phyloP scores from a whole-genome alignment of 2,329 filamentous ascomycete species.

The Remersonia thermophila region DNA sequence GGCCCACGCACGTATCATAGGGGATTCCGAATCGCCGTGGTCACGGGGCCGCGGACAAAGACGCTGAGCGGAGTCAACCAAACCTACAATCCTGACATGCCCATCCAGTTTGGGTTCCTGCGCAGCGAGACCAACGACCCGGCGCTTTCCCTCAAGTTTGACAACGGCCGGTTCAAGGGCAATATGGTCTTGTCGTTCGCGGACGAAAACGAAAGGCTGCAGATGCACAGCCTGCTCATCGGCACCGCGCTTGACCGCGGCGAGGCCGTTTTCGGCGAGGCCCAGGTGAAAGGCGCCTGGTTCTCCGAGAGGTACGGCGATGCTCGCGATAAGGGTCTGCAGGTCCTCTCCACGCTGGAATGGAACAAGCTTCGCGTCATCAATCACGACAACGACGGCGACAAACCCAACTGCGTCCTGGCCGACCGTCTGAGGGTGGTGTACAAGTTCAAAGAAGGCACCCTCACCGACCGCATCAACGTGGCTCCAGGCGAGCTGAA shows the following conservation, averaged over 20 bases:
- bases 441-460: slow-evolving; percentile 62
- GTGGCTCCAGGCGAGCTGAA: slow-evolving; percentile 63
- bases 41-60: slow-evolving; percentile 66
- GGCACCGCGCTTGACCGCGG: slow-evolving; percentile 56
- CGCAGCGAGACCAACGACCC: slow-evolving; percentile 59
- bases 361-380: slow-evolving; percentile 62
- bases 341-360: slow-evolving; percentile 37
- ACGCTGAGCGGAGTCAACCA: slow-evolving; percentile 68
- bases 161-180: slow-evolving; percentile 51
- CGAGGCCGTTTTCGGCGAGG: slow-evolving; percentile 60
- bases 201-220: slow-evolving; percentile 56
- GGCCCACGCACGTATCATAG: slow-evolving; percentile 62
- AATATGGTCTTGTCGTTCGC: slow-evolving; percentile 68
- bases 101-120: slow-evolving; percentile 67
- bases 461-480: slow-evolving; percentile 73
- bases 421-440: slow-evolving; percentile 67
- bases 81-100: slow-evolving; percentile 48
- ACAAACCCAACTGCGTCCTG: slow-evolving; percentile 53
- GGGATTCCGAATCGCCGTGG: slow-evolving; percentile 65
- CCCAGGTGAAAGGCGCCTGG: slow-evolving; percentile 51
- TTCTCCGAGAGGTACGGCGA: slow-evolving; percentile 43
- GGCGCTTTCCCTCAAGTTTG: slow-evolving; percentile 58
- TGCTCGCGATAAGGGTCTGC: slow-evolving; percentile 31
- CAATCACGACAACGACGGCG: slow-evolving; percentile 54
- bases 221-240: slow-evolving; percentile 60